Conservation (phyloP, 345 rosid species). For the Citrus unshiu region DNA sequence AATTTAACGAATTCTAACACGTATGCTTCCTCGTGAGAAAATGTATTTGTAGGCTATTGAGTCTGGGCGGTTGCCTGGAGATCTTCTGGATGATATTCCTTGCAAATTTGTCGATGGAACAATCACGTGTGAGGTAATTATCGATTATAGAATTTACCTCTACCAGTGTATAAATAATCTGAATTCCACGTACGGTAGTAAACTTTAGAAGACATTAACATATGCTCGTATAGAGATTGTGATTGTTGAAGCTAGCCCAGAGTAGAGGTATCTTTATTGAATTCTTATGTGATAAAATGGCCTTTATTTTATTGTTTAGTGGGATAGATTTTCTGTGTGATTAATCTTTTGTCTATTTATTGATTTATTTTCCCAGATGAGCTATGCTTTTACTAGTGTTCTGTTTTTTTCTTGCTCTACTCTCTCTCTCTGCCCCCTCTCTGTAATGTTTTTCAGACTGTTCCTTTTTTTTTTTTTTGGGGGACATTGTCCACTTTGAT, state of each 20-base stretch:
- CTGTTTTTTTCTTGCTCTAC: neutral
- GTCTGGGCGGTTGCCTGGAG: constrained; percentile 85
- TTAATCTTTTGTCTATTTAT: neutral
- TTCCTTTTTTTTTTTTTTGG: neutral
- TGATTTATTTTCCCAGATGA: neutral
- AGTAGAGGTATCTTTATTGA: neutral
- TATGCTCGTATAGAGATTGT: neutral
- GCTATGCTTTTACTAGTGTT: neutral
- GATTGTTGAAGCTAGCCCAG: neutral
- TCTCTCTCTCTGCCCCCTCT: neutral
- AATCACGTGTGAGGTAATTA: constrained; percentile 77
- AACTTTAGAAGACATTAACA: neutral
- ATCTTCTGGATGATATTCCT: constrained; percentile 68
- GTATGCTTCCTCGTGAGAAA: neutral
- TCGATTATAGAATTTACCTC: constrained; percentile 3
- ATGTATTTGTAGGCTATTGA: constrained; percentile 68
- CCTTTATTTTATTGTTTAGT: neutral
- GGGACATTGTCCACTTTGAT: neutral
- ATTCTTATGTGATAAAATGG: neutral
- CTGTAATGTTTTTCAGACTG: neutral
- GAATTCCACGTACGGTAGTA: neutral
- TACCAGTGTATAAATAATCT: neutral
- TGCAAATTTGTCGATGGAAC: constrained; percentile 75
- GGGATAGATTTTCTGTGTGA: neutral
- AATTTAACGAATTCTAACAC: neutral